Percentiles rank a stretch among this genome's conserved stretches.
These are phyloP conservation scores for Centaurea solstitialis DNA, from an alignment of 129 eudicot genomes.

Conservation along the genomic window DNA sequence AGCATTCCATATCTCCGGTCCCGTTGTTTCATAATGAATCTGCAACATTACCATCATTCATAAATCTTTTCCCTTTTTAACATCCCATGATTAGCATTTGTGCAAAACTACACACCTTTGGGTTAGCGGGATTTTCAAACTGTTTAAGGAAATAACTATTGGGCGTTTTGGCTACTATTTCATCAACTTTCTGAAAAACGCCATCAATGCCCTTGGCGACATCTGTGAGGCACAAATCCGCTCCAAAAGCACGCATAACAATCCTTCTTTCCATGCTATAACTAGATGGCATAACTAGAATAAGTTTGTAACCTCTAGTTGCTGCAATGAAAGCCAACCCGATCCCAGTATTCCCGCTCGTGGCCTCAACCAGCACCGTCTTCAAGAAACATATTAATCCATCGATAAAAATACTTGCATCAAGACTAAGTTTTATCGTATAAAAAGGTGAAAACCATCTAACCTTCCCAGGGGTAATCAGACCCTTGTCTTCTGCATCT, in stretches of 20 bases:
- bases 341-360: slow-evolving; percentile 82
- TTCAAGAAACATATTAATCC: slow-evolving; percentile 10
- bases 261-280: slow-evolving; percentile 67
- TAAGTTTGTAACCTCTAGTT: slow-evolving; percentile 58
- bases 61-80: background rate
- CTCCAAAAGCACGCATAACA: slow-evolving; percentile 67
- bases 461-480: slow-evolving; percentile 72
- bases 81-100: background rate
- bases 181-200: slow-evolving; percentile 39
- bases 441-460: slow-evolving; percentile 2
- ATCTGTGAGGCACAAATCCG: slow-evolving; percentile 54
- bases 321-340: slow-evolving; percentile 84
- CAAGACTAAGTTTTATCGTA: background rate
- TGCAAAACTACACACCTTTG: slow-evolving; percentile 46
- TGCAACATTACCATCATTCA: slow-evolving; percentile 12
- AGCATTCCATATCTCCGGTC: slow-evolving; percentile 70
- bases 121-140: slow-evolving; percentile 75
- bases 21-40: slow-evolving; percentile 74
- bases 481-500: slow-evolving; percentile 84
- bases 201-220: slow-evolving; percentile 48
- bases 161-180: slow-evolving; percentile 54
- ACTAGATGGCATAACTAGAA: slow-evolving; percentile 53
- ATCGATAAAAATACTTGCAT: background rate
- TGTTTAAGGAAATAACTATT: slow-evolving; percentile 53
- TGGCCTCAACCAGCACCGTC: slow-evolving; percentile 66